Conservation (phyloP, 768 basidiomycete species). For the Podaxis carcinomalis region DNA sequence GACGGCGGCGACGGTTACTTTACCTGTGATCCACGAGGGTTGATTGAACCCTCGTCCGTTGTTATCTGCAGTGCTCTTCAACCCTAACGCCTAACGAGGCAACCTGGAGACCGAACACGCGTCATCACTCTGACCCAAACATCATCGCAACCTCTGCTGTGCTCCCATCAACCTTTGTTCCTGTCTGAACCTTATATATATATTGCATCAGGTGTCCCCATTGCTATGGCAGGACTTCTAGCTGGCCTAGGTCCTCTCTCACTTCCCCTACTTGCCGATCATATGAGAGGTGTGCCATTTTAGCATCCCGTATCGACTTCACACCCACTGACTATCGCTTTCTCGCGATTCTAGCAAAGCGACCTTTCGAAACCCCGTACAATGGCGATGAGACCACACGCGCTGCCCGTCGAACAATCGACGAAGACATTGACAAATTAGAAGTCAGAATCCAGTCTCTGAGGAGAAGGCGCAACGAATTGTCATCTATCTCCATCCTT, state of each 20-base stretch:
- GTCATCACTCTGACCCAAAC: not conserved
- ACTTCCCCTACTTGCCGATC: not conserved
- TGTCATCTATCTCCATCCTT: constrained; percentile 33
- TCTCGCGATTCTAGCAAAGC: not conserved
- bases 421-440: constrained; percentile 30
- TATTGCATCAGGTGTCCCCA: not conserved
- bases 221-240: constrained; percentile 20
- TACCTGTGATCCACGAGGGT: not conserved
- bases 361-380: constrained; percentile 12
- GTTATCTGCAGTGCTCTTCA: not conserved
- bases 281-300: constrained; percentile 16
- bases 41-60: not conserved
- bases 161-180: not conserved
- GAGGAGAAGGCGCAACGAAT: constrained; percentile 30
- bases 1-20: too few species aligned
- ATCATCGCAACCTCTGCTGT: not conserved
- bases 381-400: constrained; percentile 15
- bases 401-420: constrained; percentile 28
- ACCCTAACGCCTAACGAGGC: not conserved
- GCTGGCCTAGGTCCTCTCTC: constrained; percentile 26
- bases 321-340: not conserved
- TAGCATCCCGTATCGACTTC: not conserved
- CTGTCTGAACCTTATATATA: not conserved
- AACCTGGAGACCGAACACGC: not conserved
- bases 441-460: constrained; percentile 29